Evolutionary conservation across 2,329 filamentous ascomycete genomes (phyloP).

Genomic region (Penicillium frequentans): DNA sequence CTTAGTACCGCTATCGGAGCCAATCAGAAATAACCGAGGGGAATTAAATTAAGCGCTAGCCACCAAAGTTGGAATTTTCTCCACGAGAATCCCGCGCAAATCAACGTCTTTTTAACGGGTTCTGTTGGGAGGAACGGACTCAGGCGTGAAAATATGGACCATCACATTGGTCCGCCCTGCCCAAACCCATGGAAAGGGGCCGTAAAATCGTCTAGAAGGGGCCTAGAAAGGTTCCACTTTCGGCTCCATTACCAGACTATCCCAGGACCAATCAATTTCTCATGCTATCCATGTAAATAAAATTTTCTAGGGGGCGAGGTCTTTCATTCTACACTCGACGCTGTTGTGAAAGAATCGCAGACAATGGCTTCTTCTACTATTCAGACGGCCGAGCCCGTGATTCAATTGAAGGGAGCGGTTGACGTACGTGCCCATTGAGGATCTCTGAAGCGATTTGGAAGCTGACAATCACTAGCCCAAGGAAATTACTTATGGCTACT

Average conservation of each 20-base stretch:
- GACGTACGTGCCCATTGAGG: conserved; percentile 4
- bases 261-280: conserved; percentile 13
- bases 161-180: conserved; percentile 7
- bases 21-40: conserved; percentile 4
- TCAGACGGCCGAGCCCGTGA: conserved; percentile 15
- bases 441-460: neutral
- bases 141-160: neutral
- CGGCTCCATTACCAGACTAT: conserved; percentile 10
- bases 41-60: conserved; percentile 12
- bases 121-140: conserved; percentile 10
- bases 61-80: conserved; percentile 5
- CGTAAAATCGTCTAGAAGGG: conserved; percentile 13
- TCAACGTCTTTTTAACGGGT: conserved; percentile 13
- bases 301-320: neutral
- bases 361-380: conserved; percentile 11
- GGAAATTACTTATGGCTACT: conserved; percentile 16
- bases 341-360: neutral
- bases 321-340: neutral
- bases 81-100: conserved; percentile 13
- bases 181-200: conserved; percentile 12
- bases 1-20: neutral
- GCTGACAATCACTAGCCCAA: conserved; percentile 9
- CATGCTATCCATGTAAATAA: conserved; percentile 10
- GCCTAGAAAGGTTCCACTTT: conserved; percentile 15
- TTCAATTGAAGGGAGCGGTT: conserved; percentile 13